phyloP scores from a whole-genome alignment of 768 basidiomycete species.

The Lentinula edodes region DNA sequence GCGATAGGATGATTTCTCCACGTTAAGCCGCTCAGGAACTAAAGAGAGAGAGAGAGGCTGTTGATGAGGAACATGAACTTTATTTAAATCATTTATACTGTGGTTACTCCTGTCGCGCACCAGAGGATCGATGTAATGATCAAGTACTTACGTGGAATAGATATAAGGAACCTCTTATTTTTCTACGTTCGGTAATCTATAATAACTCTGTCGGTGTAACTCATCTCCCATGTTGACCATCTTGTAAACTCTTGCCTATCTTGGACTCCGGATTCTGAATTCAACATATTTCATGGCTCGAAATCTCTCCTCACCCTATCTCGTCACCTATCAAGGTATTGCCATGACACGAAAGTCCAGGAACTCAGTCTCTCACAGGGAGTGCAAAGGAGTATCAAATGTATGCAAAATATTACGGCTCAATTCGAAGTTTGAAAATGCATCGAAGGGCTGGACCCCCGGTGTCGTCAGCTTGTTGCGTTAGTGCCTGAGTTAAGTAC shows the following conservation, averaged over 20 bases:
- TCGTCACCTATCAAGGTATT: conserved; percentile 1
- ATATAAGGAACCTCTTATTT: no score
- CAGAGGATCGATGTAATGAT: no score
- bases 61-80: no score
- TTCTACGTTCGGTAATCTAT: no score
- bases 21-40: not conserved
- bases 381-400: not conserved
- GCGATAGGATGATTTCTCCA: not conserved
- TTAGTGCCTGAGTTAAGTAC: conserved; percentile 1
- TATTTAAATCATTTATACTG: no score
- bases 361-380: not conserved
- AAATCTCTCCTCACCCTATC: not conserved
- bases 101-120: no score
- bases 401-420: not conserved
- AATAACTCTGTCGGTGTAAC: no score
- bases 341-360: not conserved
- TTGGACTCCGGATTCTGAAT: no score
- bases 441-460: conserved; percentile 2
- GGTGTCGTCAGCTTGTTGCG: not conserved
- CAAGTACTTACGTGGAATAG: no score
- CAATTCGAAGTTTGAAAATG: not conserved
- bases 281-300: not conserved
- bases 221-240: no score
- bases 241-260: no score
- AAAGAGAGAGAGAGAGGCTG: not conserved